Conservation (phyloP, 495 filamentous ascomycete species). For the Aspergillus funiculosus region DNA sequence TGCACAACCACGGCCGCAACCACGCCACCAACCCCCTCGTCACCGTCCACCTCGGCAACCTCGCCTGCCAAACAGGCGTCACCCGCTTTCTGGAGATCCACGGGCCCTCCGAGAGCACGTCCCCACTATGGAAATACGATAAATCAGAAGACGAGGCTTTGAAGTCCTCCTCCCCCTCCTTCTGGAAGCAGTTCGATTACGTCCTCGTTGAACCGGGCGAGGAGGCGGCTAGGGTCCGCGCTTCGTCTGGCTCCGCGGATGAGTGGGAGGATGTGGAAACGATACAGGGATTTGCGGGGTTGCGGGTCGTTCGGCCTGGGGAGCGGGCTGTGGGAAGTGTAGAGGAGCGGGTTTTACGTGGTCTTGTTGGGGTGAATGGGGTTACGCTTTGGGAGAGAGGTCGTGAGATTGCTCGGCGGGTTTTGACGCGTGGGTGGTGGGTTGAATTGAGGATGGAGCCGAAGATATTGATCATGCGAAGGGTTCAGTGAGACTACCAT, state of each 20-base stretch:
- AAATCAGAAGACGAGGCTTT: conserved; percentile 45
- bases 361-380: conserved; percentile 20
- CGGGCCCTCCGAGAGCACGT: neutral
- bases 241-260: conserved; percentile 28
- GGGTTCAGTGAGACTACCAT: conserved; percentile 9
- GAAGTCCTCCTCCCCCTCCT: conserved; percentile 51
- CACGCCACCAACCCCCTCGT: conserved; percentile 18
- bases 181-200: conserved; percentile 83
- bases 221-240: conserved; percentile 44
- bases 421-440: conserved; percentile 38
- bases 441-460: conserved; percentile 39
- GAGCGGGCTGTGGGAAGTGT: conserved; percentile 27
- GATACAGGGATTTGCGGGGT: conserved; percentile 64
- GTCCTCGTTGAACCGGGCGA: conserved; percentile 58
- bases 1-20: conserved; percentile 35
- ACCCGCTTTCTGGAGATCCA: conserved; percentile 69
- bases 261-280: conserved; percentile 67
- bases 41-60: conserved; percentile 72
- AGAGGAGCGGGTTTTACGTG: conserved; percentile 26
- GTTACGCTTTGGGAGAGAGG: conserved; percentile 20
- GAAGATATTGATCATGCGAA: conserved; percentile 32
- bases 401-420: conserved; percentile 20
- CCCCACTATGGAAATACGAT: conserved; percentile 47
- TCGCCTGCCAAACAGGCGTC: conserved; percentile 89
- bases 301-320: conserved; percentile 58